A percentile compares a stretch with the other conserved stretches of the same genome.
Conservation (phyloP, 1,284 basidiomycete species). For the Melampsora larici-populina region DNA sequence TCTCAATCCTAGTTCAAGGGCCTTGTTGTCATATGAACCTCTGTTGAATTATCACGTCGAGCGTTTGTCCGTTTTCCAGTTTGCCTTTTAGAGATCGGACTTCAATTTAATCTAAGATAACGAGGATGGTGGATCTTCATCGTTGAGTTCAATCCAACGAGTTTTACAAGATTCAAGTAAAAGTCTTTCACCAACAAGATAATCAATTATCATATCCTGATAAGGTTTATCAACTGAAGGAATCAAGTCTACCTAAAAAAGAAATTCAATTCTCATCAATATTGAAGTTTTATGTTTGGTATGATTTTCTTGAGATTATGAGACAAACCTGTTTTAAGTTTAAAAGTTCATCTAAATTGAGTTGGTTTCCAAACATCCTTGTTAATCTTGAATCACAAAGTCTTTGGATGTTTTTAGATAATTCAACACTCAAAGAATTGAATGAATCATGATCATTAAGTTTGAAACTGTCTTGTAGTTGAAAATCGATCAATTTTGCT, state of each 20-base stretch:
- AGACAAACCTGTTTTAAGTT: constrained; percentile 20
- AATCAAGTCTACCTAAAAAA: neutral
- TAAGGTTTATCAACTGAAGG: neutral
- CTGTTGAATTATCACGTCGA: too few species aligned
- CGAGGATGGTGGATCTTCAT: neutral
- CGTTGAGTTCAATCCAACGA: constrained; percentile 9
- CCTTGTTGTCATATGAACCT: too few species aligned
- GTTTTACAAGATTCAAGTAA: constrained; percentile 29
- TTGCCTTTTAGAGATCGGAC: too few species aligned
- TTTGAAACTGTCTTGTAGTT: neutral
- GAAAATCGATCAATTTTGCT: neutral
- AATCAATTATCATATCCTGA: constrained; percentile 7
- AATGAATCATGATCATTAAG: neutral
- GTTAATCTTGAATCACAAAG: neutral
- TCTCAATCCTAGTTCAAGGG: too few species aligned
- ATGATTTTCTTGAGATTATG: neutral
- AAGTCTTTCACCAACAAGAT: constrained; percentile 19
- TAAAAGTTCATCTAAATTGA: constrained; percentile 10
- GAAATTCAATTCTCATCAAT: neutral
- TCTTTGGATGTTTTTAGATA: constrained; percentile 6
- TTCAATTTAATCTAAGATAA: too few species aligned
- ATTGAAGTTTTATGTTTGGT: neutral
- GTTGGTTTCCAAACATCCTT: neutral
- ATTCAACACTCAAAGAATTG: neutral
- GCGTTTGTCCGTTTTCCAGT: too few species aligned